Percentiles rank a stretch among this genome's conserved stretches.
Evolutionary conservation across 495 filamentous ascomycete genomes (phyloP).

Genomic region (Schizothecium vesticola): DNA sequence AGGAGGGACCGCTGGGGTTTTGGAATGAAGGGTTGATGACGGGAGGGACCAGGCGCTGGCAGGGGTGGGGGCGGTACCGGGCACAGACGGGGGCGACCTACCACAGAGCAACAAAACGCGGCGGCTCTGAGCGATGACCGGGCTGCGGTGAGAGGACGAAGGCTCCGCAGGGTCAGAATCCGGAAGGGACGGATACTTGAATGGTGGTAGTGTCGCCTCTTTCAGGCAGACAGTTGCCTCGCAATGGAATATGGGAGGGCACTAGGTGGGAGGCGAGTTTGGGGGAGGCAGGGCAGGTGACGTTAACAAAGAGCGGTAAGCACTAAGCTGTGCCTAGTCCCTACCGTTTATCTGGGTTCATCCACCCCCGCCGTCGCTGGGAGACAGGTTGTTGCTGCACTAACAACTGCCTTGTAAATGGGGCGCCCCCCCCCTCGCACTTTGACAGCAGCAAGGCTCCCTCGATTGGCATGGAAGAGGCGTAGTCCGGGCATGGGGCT

Average conservation of each 20-base stretch:
- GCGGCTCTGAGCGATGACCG: conserved; percentile 10
- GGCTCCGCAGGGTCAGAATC: background rate
- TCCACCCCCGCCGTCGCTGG: no score
- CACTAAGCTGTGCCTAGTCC: conserved; percentile 12
- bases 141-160: conserved; percentile 2
- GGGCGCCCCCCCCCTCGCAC: no score
- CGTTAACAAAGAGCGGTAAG: conserved; percentile 27
- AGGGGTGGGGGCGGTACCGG: background rate
- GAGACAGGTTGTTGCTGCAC: background rate
- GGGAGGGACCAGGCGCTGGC: background rate
- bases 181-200: conserved; percentile 24
- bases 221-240: conserved; percentile 26
- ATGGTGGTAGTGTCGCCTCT: conserved; percentile 15
- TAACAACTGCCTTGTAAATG: background rate
- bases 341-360: no score
- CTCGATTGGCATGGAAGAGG: no score
- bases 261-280: conserved; percentile 3
- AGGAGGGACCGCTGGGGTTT: background rate
- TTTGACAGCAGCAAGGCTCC: no score
- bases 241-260: conserved; percentile 12
- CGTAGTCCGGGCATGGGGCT: background rate
- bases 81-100: background rate
- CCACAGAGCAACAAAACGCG: conserved; percentile 3
- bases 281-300: conserved; percentile 3
- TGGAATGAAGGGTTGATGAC: conserved; percentile 7